These are phyloP conservation scores for Ophiobolus disseminans DNA, from an alignment of 2,329 filamentous ascomycete species.

Conservation along the genomic window DNA sequence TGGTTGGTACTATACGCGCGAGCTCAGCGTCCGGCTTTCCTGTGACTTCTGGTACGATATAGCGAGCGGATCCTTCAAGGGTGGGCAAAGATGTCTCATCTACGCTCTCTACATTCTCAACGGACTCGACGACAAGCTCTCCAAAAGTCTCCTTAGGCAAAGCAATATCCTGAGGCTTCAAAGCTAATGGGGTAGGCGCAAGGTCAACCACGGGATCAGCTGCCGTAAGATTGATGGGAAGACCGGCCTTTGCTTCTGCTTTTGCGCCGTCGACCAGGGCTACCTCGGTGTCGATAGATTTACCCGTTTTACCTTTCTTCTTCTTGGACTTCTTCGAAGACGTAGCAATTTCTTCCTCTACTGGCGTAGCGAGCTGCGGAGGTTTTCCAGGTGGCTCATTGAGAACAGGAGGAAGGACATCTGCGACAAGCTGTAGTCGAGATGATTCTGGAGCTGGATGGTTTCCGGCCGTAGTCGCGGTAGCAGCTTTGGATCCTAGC, in stretches of 20 bases:
- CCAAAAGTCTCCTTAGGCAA: background rate
- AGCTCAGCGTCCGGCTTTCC: too few relatives aligned
- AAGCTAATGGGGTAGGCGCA: background rate
- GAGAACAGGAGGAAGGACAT: background rate
- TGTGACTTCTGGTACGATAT: too few relatives aligned
- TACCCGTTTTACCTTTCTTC: background rate
- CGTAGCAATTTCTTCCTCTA: background rate
- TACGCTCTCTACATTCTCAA: background rate
- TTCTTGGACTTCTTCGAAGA: background rate
- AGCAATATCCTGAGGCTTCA: background rate
- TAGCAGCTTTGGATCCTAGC: background rate
- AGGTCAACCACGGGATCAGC: background rate
- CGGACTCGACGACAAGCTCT: background rate
- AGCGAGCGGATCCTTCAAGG: background rate
- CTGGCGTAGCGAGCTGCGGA: background rate
- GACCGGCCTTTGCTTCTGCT: background rate
- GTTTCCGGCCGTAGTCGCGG: background rate
- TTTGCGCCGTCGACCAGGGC: background rate
- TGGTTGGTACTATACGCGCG: too few relatives aligned
- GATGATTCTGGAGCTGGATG: conserved; percentile 5
- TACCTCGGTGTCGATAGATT: background rate
- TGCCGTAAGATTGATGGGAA: background rate
- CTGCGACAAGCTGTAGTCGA: background rate
- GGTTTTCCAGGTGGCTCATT: background rate
- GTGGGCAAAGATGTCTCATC: background rate